A percentile compares a stretch with the other conserved stretches of the same genome.
These are phyloP conservation scores for Mycena alexandri DNA, from an alignment of 768 basidiomycete genomes.

Conservation along the genomic window DNA sequence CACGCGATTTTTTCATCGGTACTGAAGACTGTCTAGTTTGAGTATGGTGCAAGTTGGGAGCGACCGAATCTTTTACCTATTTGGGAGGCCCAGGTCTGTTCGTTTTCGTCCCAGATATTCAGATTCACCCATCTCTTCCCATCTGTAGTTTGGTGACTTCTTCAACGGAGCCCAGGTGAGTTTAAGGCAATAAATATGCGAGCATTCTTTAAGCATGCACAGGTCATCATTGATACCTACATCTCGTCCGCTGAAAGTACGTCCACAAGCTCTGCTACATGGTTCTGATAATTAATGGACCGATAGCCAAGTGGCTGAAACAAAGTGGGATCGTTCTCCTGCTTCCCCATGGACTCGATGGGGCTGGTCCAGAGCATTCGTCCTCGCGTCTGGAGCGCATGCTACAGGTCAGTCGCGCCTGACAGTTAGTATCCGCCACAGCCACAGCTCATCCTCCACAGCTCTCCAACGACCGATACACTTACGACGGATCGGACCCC, in stretches of 20 bases:
- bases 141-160: slow-evolving; percentile 94
- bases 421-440: too few relatives aligned
- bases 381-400: slow-evolving; percentile 90
- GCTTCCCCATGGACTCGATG: slow-evolving; percentile 91
- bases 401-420: slow-evolving; percentile 72
- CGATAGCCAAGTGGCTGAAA: slow-evolving; percentile 89
- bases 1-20: slow-evolving; percentile 1
- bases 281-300: background rate
- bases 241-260: slow-evolving; percentile 86
- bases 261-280: background rate
- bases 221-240: slow-evolving; percentile 92
- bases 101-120: background rate
- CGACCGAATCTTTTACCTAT: slow-evolving; percentile 84
- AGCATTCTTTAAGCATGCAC: background rate
- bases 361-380: slow-evolving; percentile 95
- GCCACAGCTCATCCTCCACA: slow-evolving; percentile 43
- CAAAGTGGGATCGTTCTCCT: slow-evolving; percentile 91
- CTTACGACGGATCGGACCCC: slow-evolving; percentile 46
- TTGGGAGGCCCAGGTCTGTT: slow-evolving; percentile 89
- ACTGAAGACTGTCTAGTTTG: slow-evolving; percentile 67
- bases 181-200: background rate
- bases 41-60: slow-evolving; percentile 93
- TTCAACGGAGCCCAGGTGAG: slow-evolving; percentile 89
- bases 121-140: background rate
- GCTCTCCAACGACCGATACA: slow-evolving; percentile 83